Evolutionary conservation across 108 stramenopile genomes (phyloP).

Genomic region (Skeletonema tropicum): DNA sequence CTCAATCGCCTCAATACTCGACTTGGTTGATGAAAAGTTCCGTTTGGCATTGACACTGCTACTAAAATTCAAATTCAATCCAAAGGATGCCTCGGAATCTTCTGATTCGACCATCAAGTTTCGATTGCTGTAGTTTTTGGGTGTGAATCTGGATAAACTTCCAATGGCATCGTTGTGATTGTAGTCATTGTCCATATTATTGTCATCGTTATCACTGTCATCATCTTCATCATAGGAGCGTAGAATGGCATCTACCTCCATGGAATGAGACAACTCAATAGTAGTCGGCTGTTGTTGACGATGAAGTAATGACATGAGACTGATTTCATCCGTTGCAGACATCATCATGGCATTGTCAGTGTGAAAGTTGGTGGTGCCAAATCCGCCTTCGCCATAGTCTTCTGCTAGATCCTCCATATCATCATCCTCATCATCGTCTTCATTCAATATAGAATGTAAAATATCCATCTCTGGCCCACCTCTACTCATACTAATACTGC

Average conservation of each 20-base stretch:
- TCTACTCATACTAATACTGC: neutral
- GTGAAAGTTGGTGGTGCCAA: neutral
- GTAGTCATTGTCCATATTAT: conserved; percentile 4
- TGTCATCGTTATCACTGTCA: conserved; percentile 16
- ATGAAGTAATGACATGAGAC: neutral
- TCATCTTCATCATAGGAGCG: conserved; percentile 40
- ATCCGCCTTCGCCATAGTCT: too few relatives aligned
- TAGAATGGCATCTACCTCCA: conserved; percentile 59
- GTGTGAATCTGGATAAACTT: conserved; percentile 3
- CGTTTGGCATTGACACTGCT: neutral
- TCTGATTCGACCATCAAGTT: neutral
- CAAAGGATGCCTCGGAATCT: conserved; percentile 10
- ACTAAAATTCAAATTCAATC: conserved; percentile 32
- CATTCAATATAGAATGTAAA: conserved; percentile 1
- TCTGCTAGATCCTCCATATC: conserved; percentile 16
- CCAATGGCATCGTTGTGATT: conserved; percentile 15
- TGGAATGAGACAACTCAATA: conserved; percentile 25
- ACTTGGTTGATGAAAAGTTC: neutral
- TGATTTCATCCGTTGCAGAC: neutral
- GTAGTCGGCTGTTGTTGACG: neutral
- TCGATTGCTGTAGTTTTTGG: neutral
- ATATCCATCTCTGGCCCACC: neutral
- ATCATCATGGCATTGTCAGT: neutral
- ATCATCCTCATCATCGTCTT: conserved; percentile 35
- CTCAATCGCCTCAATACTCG: conserved; percentile 6